Base-by-base conservation (phyloP, 768 basidiomycete genomes). In the Rhizopogon vinicolor region DNA sequence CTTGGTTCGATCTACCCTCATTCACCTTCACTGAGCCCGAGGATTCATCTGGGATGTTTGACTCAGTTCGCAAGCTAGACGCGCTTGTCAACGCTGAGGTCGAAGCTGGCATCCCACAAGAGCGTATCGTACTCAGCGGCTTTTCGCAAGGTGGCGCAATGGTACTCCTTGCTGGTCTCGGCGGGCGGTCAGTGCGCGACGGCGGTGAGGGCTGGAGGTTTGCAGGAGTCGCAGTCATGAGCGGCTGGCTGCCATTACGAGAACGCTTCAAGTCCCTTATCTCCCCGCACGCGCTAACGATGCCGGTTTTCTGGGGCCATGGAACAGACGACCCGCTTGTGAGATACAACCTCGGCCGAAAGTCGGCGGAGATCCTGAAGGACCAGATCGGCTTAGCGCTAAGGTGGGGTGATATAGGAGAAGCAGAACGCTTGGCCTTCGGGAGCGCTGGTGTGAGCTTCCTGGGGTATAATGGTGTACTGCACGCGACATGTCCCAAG, bases 111-210 rank as follows among this genome's bases (percentile, higher is more conserved):
- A 82, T 87, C 51, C 78, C 83, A 8, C 72, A 86, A 25, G 75
- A 78, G 53, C 82, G 88, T 50, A 88, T 96, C 62, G 79, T 96
- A 33, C 70, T 98, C 22, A 93, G 91, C 37, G 94, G 94, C 9
- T 96, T 95, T 73, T 88, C 85, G 57, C 93, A 96, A 68, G 93
- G 91, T 39, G 90, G 78, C 41, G 82, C 86, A 22, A 86, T 95
- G 77, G 78, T 85, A 7, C 74, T 93, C n/a, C 72, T 94, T 48
- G 83, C 85, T 3, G 91, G 84, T 7, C 73, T 95, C 55, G 58
- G 68, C 0, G 61, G 65, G 33, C 61, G 67, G 45, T 44, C 51
- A 33, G 43, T 65, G 8, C 68, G 62, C 5, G 63, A 64, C 41
- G 69, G 69, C 42, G 67, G 69, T 35, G 52, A 60, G 44, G 82